Conservation (phyloP, 345 rosid genomes). For the Clausena lansium region DNA sequence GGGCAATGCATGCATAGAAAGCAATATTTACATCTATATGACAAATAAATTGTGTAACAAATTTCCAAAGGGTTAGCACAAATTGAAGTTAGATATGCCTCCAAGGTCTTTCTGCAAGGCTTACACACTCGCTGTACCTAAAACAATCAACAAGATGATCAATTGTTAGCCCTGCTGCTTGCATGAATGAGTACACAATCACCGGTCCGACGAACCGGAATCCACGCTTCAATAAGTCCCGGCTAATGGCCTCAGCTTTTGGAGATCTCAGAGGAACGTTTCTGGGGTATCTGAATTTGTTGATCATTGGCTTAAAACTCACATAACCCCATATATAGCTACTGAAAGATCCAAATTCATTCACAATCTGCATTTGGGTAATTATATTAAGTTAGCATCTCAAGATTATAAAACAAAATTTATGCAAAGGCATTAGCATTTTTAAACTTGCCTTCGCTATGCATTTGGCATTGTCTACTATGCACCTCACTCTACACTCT, state of each 20-base stretch:
- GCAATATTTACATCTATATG: neutral
- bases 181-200: slow-evolving; percentile 90
- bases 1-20: too few species aligned
- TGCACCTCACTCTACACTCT: slow-evolving; percentile 83
- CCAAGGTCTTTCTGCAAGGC: slow-evolving; percentile 90
- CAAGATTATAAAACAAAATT: neutral
- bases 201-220: slow-evolving; percentile 94
- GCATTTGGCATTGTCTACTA: slow-evolving; percentile 88
- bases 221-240: slow-evolving; percentile 73
- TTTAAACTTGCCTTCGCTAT: slow-evolving; percentile 61
- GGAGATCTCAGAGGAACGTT: slow-evolving; percentile 79
- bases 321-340: slow-evolving; percentile 83
- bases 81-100: slow-evolving; percentile 54
- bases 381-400: neutral
- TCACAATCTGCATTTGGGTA: slow-evolving; percentile 44
- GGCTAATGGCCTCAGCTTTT: slow-evolving; percentile 85
- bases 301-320: slow-evolving; percentile 74
- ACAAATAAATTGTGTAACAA: neutral
- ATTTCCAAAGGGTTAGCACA: neutral
- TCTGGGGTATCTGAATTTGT: slow-evolving; percentile 69
- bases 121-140: slow-evolving; percentile 71
- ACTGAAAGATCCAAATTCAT: slow-evolving; percentile 85
- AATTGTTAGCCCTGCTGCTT: slow-evolving; percentile 85
- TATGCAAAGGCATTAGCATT: neutral
- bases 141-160: slow-evolving; percentile 90